These are phyloP conservation scores for Candida wancherniae DNA, from an alignment of 805 yeast genomes.

Conservation along the genomic window DNA sequence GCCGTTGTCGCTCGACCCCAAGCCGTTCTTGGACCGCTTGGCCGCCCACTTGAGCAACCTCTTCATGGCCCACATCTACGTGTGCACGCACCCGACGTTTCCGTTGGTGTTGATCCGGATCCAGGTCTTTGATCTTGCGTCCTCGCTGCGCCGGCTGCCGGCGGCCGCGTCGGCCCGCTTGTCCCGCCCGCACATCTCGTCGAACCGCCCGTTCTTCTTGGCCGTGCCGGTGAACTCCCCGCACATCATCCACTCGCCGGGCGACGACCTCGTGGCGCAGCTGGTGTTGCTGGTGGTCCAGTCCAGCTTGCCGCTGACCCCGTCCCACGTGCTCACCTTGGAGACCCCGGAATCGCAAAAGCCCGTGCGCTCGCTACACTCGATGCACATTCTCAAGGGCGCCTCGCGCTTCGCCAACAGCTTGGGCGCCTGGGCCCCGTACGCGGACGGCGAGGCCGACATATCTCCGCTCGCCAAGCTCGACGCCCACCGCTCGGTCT, in stretches of 20 bases:
- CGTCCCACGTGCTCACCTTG: conserved; percentile 37
- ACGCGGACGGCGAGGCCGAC: conserved; percentile 66
- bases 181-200: conserved; percentile 38
- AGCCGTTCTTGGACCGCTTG: conserved; percentile 45
- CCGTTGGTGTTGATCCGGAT: conserved; percentile 60
- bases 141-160: conserved; percentile 3
- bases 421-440: conserved; percentile 68
- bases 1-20: conserved; percentile 45
- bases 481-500: conserved; percentile 38
- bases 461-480: conserved; percentile 53
- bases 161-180: background rate
- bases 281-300: conserved; percentile 60
- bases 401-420: conserved; percentile 57
- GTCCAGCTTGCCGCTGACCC: conserved; percentile 43
- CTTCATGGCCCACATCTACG: conserved; percentile 61
- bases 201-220: conserved; percentile 59
- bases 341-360: conserved; percentile 33
- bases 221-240: conserved; percentile 68
- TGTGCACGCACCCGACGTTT: conserved; percentile 58
- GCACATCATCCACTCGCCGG: conserved; percentile 54
- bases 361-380: conserved; percentile 43
- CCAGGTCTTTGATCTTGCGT: conserved; percentile 57
- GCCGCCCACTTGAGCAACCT: conserved; percentile 44
- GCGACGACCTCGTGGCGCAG: conserved; percentile 39
- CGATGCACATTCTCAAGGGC: conserved; percentile 57